These are phyloP conservation scores for Oryza rufipogon DNA, from an alignment of 176 grass and related monocot species.

Conservation along the genomic window DNA sequence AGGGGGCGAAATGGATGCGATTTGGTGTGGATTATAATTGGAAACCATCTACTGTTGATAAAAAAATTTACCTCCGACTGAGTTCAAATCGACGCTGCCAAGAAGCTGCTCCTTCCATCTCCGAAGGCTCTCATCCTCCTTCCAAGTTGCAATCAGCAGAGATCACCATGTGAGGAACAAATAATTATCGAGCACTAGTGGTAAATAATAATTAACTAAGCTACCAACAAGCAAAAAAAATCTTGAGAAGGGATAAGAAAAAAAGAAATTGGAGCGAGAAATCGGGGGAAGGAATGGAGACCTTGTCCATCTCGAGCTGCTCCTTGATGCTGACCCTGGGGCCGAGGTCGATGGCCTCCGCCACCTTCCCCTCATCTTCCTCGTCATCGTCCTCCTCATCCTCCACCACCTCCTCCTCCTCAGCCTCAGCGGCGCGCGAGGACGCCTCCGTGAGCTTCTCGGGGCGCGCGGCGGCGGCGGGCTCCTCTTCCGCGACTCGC, in stretches of 20 bases:
- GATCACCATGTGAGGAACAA: neutral
- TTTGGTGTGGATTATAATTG: neutral
- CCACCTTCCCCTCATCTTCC: slow-evolving; percentile 37
- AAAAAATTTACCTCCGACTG: slow-evolving; percentile 56
- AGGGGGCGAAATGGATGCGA: neutral
- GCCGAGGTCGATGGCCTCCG: slow-evolving; percentile 56
- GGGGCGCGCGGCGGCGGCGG: neutral
- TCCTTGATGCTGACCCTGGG: slow-evolving; percentile 78
- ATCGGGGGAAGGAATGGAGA: neutral
- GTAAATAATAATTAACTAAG: neutral
- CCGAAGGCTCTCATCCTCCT: slow-evolving; percentile 60
- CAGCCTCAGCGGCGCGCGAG: slow-evolving; percentile 2
- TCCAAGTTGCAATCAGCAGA: neutral
- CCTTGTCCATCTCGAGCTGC: slow-evolving; percentile 83
- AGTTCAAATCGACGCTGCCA: slow-evolving; percentile 41
- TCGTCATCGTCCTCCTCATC: slow-evolving; percentile 31
- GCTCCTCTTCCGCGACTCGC: neutral
- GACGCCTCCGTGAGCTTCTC: slow-evolving; percentile 43
- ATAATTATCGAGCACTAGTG: neutral
- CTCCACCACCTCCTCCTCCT: slow-evolving; percentile 25
- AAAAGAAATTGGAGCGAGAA: neutral
- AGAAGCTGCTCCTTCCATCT: slow-evolving; percentile 62
- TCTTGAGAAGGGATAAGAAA: neutral
- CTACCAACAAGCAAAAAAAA: neutral
- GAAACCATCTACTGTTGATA: neutral